Evolutionary conservation across 1,284 basidiomycete species (phyloP).

Genomic region (Phellopilus nigrolimitatus): DNA sequence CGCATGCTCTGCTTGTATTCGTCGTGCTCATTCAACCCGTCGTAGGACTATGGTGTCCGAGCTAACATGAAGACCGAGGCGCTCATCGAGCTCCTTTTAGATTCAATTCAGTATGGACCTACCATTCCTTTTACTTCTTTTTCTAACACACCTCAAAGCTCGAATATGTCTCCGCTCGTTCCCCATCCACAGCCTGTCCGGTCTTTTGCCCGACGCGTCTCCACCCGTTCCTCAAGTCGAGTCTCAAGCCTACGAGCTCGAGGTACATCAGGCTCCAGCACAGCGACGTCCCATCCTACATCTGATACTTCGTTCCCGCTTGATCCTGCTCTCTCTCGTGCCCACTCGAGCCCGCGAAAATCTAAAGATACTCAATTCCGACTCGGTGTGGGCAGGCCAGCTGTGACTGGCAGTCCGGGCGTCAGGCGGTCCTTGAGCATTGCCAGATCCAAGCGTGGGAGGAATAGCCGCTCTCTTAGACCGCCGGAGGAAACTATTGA

Average conservation of each 20-base stretch:
- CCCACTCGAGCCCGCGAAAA: constrained; percentile 49
- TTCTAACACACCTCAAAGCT: constrained; percentile 2
- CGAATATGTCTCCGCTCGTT: constrained; percentile 19
- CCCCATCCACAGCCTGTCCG: constrained; percentile 6
- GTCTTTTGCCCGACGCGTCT: constrained; percentile 9
- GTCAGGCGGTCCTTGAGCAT: constrained; percentile 49
- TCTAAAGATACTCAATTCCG: constrained; percentile 64
- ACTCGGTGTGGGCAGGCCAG: constrained; percentile 69
- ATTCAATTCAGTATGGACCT: constrained; percentile 40
- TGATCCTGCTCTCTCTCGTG: not conserved
- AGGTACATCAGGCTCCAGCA: constrained; percentile 18
- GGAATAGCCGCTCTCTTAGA: constrained; percentile 44
- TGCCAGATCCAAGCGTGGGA: constrained; percentile 45
- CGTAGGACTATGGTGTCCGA: constrained; percentile 68
- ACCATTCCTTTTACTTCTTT: constrained; percentile 7
- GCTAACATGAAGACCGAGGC: constrained; percentile 76
- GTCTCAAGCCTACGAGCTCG: constrained; percentile 12
- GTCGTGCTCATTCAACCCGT: constrained; percentile 20
- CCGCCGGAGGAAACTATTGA: constrained; percentile 57
- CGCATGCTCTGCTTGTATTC: not conserved
- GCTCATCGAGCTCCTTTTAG: constrained; percentile 66
- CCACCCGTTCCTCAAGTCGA: constrained; percentile 17
- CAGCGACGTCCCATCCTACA: not conserved
- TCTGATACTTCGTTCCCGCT: not conserved
- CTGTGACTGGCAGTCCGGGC: constrained; percentile 55